These are phyloP conservation scores for Clonostachys rhizophaga DNA, from an alignment of 2,329 filamentous ascomycete genomes.

Conservation along the genomic window DNA sequence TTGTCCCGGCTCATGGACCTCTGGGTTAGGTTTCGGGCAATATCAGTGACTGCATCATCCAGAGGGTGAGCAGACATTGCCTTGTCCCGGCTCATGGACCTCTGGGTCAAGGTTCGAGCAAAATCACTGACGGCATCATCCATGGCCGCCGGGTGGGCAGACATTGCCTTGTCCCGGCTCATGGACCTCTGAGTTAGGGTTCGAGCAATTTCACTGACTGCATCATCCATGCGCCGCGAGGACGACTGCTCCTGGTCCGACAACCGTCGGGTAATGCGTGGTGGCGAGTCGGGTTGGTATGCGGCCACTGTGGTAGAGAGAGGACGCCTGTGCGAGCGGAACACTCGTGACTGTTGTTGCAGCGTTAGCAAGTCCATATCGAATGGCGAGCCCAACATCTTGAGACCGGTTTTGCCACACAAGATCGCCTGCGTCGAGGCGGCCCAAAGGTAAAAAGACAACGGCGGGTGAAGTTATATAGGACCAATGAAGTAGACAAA, in stretches of 20 bases:
- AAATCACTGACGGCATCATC: too few species aligned
- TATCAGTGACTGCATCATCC: too few species aligned
- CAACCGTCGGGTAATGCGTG: constrained; percentile 44
- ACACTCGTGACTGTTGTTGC: constrained; percentile 37
- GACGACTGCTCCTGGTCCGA: constrained; percentile 48
- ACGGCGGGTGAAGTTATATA: background rate
- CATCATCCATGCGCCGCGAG: constrained; percentile 37
- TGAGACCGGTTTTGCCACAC: background rate
- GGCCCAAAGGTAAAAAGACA: too few species aligned
- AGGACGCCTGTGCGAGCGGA: constrained; percentile 45
- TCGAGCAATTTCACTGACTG: constrained; percentile 21
- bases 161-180: background rate
- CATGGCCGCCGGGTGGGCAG: constrained; percentile 1
- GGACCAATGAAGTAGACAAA: background rate
- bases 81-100: background rate
- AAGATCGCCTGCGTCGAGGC: too few species aligned
- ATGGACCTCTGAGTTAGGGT: background rate
- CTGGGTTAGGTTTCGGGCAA: too few species aligned
- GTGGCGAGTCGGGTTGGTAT: constrained; percentile 43
- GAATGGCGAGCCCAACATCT: background rate
- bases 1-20: constrained; percentile 14
- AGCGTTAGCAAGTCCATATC: background rate
- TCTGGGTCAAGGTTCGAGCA: too few species aligned
- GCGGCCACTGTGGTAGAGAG: constrained; percentile 46
- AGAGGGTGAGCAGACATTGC: too few species aligned